Conservation (phyloP, 805 yeast genomes). For the Sugiyamaella chiloensis region DNA sequence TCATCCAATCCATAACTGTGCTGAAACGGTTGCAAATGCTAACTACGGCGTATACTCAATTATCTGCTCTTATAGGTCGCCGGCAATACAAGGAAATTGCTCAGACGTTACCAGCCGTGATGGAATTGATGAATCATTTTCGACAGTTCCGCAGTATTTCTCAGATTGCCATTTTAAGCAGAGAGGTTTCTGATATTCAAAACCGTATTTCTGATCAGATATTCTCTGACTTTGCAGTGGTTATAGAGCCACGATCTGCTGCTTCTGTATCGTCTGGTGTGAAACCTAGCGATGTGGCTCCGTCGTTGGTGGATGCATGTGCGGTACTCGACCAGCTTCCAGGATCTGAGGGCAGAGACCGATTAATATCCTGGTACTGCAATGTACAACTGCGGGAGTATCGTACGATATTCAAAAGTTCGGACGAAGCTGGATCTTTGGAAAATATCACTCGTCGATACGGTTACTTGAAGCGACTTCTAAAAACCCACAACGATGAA, state of each 20-base stretch:
- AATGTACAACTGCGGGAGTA: constrained; percentile 69
- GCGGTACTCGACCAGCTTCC: constrained; percentile 58
- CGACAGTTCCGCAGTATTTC: constrained; percentile 78
- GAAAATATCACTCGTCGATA: constrained; percentile 83
- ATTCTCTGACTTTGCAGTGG: constrained; percentile 59
- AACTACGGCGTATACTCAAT: constrained; percentile 64
- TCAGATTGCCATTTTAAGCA: constrained; percentile 66
- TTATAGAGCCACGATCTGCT: constrained; percentile 22
- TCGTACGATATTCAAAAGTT: constrained; percentile 64
- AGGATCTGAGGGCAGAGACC: constrained; percentile 53
- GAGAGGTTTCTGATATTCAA: constrained; percentile 57
- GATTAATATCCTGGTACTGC: constrained; percentile 71
- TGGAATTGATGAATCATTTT: constrained; percentile 69
- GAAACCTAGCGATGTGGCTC: constrained; percentile 7
- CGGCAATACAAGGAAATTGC: constrained; percentile 53
- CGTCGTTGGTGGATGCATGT: constrained; percentile 58
- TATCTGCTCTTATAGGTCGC: constrained; percentile 45
- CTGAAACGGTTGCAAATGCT: constrained; percentile 85
- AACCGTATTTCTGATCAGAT: constrained; percentile 63
- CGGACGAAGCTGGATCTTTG: constrained; percentile 92
- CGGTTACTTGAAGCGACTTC: constrained; percentile 71
- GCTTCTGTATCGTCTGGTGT: constrained; percentile 5
- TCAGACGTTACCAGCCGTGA: constrained; percentile 63
- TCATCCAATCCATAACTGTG: constrained; percentile 81
- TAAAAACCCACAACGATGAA: constrained; percentile 54